Percentiles rank a stretch among this genome's conserved stretches.
Conservation (phyloP, 2,329 filamentous ascomycete genomes). For the Aspergillus fumigatus region DNA sequence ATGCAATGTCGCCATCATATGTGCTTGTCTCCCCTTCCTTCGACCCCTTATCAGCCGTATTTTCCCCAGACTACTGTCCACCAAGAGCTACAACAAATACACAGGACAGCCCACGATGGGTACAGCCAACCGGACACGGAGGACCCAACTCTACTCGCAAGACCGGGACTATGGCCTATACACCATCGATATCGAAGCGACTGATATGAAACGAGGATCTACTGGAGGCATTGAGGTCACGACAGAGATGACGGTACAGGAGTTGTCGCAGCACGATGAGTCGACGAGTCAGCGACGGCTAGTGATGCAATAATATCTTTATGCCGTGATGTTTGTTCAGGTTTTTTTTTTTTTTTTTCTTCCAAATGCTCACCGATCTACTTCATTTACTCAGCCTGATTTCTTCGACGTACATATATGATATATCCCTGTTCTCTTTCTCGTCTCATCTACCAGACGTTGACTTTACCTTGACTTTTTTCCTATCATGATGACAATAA, state of each 20-base stretch:
- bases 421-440: neutral
- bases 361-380: neutral
- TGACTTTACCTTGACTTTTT: neutral
- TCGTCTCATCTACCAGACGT: neutral
- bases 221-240: constrained; percentile 28
- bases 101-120: constrained; percentile 14
- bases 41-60: constrained; percentile 36
- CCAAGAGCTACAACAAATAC: constrained; percentile 23
- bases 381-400: neutral
- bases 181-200: constrained; percentile 25
- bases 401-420: neutral
- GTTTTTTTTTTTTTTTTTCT: neutral
- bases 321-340: neutral
- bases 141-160: constrained; percentile 14
- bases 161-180: constrained; percentile 26
- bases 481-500: neutral
- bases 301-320: constrained; percentile 16
- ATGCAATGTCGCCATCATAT: constrained; percentile 41
- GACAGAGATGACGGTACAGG: constrained; percentile 27
- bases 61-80: constrained; percentile 33
- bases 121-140: constrained; percentile 8
- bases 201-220: constrained; percentile 7
- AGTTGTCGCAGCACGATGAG: constrained; percentile 15
- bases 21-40: constrained; percentile 38
- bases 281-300: constrained; percentile 19